Conservation (phyloP, 2,329 filamentous ascomycete species). For the Trichophyton schoenleinii region DNA sequence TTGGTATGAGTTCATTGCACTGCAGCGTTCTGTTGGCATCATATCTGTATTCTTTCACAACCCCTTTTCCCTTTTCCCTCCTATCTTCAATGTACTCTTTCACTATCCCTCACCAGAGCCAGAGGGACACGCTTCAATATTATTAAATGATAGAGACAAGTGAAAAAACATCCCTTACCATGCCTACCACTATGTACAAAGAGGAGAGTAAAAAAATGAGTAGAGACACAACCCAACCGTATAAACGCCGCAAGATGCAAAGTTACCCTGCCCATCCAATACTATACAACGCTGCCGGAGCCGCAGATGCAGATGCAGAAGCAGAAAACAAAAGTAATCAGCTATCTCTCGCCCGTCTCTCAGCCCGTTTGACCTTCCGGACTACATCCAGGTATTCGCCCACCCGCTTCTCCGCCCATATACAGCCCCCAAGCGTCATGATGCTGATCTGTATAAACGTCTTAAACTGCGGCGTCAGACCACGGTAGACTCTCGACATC, state of each 20-base stretch:
- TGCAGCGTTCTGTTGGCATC: slow-evolving; percentile 1
- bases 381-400: slow-evolving; percentile 35
- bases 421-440: slow-evolving; percentile 38
- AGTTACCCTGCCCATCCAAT: not conserved
- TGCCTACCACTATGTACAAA: not conserved
- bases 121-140: not conserved
- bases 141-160: not conserved
- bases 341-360: slow-evolving; percentile 19
- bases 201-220: not conserved
- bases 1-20: not conserved
- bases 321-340: not conserved
- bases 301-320: not conserved
- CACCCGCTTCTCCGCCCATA: slow-evolving; percentile 37
- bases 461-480: slow-evolving; percentile 39
- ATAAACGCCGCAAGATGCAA: not conserved
- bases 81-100: not conserved
- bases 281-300: not conserved
- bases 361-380: slow-evolving; percentile 30
- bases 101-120: not conserved
- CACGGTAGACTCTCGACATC: slow-evolving; percentile 33
- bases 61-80: not conserved
- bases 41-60: not conserved
- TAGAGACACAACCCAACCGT: not conserved
- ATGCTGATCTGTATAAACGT: slow-evolving; percentile 36
- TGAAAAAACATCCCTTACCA: not conserved